These are phyloP conservation scores for Dictyostelium capitatum DNA, from an alignment of 78 protist species.

Conservation along the genomic window DNA sequence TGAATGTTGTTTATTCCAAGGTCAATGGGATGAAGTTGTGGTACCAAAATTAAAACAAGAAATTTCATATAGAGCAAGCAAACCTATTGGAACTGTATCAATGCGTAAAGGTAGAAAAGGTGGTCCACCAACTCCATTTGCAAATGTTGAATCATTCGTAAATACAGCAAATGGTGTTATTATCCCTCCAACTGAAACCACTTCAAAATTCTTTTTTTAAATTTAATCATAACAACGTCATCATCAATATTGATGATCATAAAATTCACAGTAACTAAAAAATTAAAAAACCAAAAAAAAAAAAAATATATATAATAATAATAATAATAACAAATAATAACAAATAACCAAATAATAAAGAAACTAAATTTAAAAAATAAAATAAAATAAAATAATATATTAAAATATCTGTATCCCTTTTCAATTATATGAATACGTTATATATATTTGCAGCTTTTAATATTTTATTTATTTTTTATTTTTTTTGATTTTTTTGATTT, in stretches of 20 bases:
- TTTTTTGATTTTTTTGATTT: too few relatives aligned
- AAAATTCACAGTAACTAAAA: background rate
- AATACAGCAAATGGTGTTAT: slow-evolving; percentile 53
- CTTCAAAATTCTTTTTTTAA: slow-evolving; percentile 73
- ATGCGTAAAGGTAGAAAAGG: slow-evolving; percentile 81
- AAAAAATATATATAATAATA: background rate
- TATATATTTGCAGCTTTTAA: too few relatives aligned
- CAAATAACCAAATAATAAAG: too few relatives aligned
- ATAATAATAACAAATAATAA: too few relatives aligned
- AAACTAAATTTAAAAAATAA: too few relatives aligned
- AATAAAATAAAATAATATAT: too few relatives aligned
- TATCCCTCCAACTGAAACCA: slow-evolving; percentile 68
- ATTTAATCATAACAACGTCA: background rate
- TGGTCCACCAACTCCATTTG: slow-evolving; percentile 47
- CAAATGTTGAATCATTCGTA: slow-evolving; percentile 33
- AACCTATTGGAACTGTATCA: slow-evolving; percentile 79
- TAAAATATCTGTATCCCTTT: too few relatives aligned
- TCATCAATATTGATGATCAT: background rate
- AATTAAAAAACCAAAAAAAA: background rate
- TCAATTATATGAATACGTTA: too few relatives aligned
- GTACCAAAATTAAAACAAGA: slow-evolving; percentile 74
- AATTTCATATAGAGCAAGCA: slow-evolving; percentile 48
- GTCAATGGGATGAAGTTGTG: slow-evolving; percentile 75
- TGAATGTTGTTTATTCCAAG: slow-evolving; percentile 47
- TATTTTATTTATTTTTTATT: too few relatives aligned